Evolutionary conservation across 2,329 filamentous ascomycete genomes (phyloP).

Genomic region (Davidsoniella eucalypti): DNA sequence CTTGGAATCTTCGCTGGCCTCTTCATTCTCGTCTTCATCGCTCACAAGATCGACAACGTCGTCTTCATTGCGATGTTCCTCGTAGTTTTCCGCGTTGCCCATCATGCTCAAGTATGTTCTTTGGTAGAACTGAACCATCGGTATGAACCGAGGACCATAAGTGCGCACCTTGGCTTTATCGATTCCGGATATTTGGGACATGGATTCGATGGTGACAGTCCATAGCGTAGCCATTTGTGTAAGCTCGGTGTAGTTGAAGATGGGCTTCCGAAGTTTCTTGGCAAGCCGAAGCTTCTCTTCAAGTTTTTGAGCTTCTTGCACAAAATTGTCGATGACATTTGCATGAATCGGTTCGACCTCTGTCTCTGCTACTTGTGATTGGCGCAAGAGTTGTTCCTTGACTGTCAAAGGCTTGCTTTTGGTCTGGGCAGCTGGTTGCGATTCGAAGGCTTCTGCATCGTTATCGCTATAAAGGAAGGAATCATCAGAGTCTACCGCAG

Average conservation of each 20-base stretch:
- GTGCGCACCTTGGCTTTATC: conserved; percentile 42
- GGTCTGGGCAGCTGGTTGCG: conserved; percentile 13
- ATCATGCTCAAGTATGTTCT: conserved; percentile 34
- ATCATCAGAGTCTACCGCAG: conserved; percentile 11
- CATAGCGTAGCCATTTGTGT: conserved; percentile 58
- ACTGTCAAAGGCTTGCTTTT: conserved; percentile 15
- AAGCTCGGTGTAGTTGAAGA: conserved; percentile 55
- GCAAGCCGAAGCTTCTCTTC: conserved; percentile 46
- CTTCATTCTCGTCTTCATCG: conserved; percentile 23
- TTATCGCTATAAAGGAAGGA: conserved; percentile 20
- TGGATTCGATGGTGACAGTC: conserved; percentile 43
- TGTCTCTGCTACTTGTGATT: conserved; percentile 32
- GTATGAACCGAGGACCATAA: conserved; percentile 45
- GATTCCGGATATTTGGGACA: conserved; percentile 48
- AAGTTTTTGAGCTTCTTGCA: conserved; percentile 40
- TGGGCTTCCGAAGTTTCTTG: conserved; percentile 36
- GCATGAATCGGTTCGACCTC: conserved; percentile 40
- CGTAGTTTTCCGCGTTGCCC: conserved; percentile 16
- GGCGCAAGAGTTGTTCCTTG: conserved; percentile 31
- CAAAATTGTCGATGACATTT: conserved; percentile 47
- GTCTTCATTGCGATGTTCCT: conserved; percentile 15
- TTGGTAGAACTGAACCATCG: conserved; percentile 35
- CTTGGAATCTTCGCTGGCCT: conserved; percentile 27
- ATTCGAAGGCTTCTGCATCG: conserved; percentile 31
- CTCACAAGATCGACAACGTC: conserved; percentile 41